A percentile compares a stretch with the other conserved stretches of the same genome.
Evolutionary conservation across 1,139 yeast genomes (phyloP).

Genomic region (Yamadazyma diddensiae): DNA sequence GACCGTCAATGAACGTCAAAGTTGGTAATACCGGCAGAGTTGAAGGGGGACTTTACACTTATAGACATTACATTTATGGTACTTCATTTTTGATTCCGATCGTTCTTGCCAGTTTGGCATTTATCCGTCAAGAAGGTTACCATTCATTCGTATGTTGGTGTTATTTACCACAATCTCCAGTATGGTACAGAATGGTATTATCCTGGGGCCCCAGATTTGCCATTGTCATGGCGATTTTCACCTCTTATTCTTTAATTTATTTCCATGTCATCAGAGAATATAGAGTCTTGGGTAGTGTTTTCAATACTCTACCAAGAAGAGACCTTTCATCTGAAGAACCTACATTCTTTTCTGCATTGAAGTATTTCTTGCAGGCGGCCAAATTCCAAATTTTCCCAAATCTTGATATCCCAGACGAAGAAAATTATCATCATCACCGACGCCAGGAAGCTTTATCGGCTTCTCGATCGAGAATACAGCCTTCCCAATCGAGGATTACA

Average conservation of each 20-base stretch:
- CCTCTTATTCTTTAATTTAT: slow-evolving; percentile 70
- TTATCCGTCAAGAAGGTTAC: slow-evolving; percentile 55
- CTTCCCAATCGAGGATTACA: background rate
- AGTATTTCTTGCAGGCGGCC: slow-evolving; percentile 25
- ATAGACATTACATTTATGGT: slow-evolving; percentile 58
- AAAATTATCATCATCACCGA: background rate
- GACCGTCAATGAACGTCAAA: slow-evolving; percentile 48
- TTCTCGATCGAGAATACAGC: background rate
- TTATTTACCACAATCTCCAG: slow-evolving; percentile 69
- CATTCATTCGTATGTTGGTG: slow-evolving; percentile 73
- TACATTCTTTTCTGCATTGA: slow-evolving; percentile 35
- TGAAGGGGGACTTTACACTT: slow-evolving; percentile 75
- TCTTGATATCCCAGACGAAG: slow-evolving; percentile 23
- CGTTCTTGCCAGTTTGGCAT: slow-evolving; percentile 71
- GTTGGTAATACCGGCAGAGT: slow-evolving; percentile 35
- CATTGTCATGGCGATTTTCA: slow-evolving; percentile 59
- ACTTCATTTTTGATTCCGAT: slow-evolving; percentile 61
- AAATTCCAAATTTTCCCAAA: slow-evolving; percentile 28
- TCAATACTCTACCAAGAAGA: slow-evolving; percentile 28
- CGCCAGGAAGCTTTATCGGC: background rate
- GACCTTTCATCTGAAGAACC: slow-evolving; percentile 22
- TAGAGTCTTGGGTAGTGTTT: slow-evolving; percentile 48
- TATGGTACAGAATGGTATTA: slow-evolving; percentile 71
- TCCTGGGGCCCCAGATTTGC: slow-evolving; percentile 83
- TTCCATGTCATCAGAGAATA: slow-evolving; percentile 66